Conservation (phyloP, 2,329 filamentous ascomycete genomes). For the Aspergillus texensis region DNA sequence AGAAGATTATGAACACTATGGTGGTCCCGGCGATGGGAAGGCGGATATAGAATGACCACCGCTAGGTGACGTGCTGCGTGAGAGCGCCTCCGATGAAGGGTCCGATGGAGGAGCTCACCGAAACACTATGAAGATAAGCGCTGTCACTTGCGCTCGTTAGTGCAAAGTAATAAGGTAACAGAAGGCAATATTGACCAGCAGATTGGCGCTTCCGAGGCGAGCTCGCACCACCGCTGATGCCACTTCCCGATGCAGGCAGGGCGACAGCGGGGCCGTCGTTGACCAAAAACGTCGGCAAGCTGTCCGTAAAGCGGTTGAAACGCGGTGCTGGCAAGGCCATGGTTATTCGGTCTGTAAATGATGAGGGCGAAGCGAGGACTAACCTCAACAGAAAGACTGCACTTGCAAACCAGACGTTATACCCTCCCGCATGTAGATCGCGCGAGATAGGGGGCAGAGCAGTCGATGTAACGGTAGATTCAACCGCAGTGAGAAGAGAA, state of each 20-base stretch:
- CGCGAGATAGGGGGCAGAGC: conserved; percentile 44
- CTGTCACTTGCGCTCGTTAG: conserved; percentile 31
- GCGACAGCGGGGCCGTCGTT: conserved; percentile 47
- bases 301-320: too few species aligned
- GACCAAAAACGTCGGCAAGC: conserved; percentile 51
- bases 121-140: conserved; percentile 21
- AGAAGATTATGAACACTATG: conserved; percentile 25
- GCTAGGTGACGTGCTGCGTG: conserved; percentile 18
- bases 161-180: conserved; percentile 50
- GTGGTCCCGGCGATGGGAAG: conserved; percentile 28
- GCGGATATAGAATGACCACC: conserved; percentile 37
- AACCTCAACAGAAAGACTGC: conserved; percentile 34
- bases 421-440: conserved; percentile 32
- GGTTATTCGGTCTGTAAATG: too few species aligned
- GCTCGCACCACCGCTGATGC: conserved; percentile 53
- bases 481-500: conserved; percentile 37
- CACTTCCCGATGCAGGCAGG: conserved; percentile 57
- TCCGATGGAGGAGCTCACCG: conserved; percentile 43
- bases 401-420: conserved; percentile 41
- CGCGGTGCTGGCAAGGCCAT: too few species aligned
- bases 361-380: conserved; percentile 44
- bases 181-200: conserved; percentile 49
- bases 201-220: conserved; percentile 48
- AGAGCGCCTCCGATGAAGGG: conserved; percentile 23
- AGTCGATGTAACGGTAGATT: conserved; percentile 43